Conservation (phyloP, 2,329 filamentous ascomycete genomes). For the Pseudocercospora pini-densiflorae region DNA sequence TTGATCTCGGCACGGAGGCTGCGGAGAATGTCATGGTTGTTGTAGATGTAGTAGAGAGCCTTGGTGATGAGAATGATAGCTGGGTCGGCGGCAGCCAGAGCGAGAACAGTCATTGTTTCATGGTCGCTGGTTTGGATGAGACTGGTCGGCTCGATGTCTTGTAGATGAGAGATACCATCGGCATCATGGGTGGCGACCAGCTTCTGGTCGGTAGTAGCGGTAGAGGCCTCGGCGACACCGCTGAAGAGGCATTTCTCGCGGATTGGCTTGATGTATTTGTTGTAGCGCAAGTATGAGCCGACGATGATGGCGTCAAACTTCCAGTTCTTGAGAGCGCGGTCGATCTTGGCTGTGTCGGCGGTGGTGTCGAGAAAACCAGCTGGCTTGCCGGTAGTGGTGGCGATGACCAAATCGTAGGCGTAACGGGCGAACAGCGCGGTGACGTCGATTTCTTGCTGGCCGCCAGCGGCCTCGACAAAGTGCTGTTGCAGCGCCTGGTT, state of each 20-base stretch:
- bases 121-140: slow-evolving; percentile 1
- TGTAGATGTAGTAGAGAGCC: slow-evolving; percentile 25
- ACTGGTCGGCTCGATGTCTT: background rate
- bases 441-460: slow-evolving; percentile 20
- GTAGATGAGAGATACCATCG: background rate
- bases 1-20: slow-evolving; percentile 26
- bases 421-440: slow-evolving; percentile 25
- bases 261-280: slow-evolving; percentile 25
- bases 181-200: background rate
- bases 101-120: slow-evolving; percentile 25
- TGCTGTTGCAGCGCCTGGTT: slow-evolving; percentile 22
- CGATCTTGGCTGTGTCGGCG: slow-evolving; percentile 16
- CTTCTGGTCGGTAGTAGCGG: background rate
- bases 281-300: slow-evolving; percentile 32
- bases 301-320: slow-evolving; percentile 28
- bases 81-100: slow-evolving; percentile 27
- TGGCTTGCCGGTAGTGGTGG: slow-evolving; percentile 26
- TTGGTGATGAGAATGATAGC: slow-evolving; percentile 21
- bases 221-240: slow-evolving; percentile 2
- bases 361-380: slow-evolving; percentile 26
- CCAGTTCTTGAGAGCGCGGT: slow-evolving; percentile 20
- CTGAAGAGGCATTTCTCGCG: slow-evolving; percentile 11
- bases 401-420: slow-evolving; percentile 31
- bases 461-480: slow-evolving; percentile 5
- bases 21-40: slow-evolving; percentile 20